Evolutionary conservation across 1,284 basidiomycete species (phyloP), one percentile per base, ranked within the genome.

Genomic region (Trametes versicolor): DNA sequence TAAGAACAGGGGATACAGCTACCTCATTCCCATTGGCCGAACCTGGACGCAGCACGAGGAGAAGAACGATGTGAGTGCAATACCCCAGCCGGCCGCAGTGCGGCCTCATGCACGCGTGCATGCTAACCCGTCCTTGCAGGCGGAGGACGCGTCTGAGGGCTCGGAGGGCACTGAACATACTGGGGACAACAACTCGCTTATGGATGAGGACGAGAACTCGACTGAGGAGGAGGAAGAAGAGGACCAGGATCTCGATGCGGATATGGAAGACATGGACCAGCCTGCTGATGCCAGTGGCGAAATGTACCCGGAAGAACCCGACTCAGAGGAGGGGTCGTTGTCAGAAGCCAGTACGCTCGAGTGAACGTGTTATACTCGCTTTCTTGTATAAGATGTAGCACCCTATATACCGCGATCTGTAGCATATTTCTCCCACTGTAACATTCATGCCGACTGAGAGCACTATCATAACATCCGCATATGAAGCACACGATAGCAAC

Each of bases 21-120:
- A 87, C 74, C 80, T 92, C 27, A 82, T 94, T 27, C 91, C 92
- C 7, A 88, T 93, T 56, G 92, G 92, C 7, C 84, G 87, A 50
- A 82, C 83, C 52, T 80, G 89, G 63, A 94, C 92, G 12, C 86
- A 89, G 67, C 84, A 89, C 67, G 92, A 94, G 73, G 92, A 94
- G 77, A 92, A 91, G 79, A 93, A 92, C 72, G 93, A 94, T 73
- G 92, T 93, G 64, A 63, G 87, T 63, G 49, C 59, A 49, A 34
- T n/a, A 34, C 58, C 21, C 50, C 43, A 36, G 51, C 23, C 29
- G 25, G 29, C 29, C 8, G 29, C 29, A 32, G 29, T 27, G 25
- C 4, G 2, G 2, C 13, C 37, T 4, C 25, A 32, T 8, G 29
- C 29, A 32, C 19, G 39, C 7, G 1, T 27, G 2, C 15, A 4